Evolutionary conservation across 176 grass and related monocot genomes (phyloP).

Genomic region (Hyparrhenia diplandra): DNA sequence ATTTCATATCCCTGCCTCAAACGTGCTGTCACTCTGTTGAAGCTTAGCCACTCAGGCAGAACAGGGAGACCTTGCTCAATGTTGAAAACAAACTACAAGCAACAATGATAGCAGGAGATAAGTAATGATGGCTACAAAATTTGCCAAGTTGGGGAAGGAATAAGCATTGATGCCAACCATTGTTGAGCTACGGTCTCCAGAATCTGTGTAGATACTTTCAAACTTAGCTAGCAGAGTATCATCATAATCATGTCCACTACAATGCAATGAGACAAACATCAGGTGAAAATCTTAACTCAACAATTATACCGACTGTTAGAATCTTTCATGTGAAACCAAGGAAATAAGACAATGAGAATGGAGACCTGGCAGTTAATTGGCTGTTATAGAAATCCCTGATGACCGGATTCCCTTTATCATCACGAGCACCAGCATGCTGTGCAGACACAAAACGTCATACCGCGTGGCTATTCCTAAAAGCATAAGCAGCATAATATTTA

Average conservation of each 20-base stretch:
- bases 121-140: neutral
- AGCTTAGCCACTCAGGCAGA: conserved; percentile 80
- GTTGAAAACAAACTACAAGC: conserved; percentile 80
- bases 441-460: conserved; percentile 3
- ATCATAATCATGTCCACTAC: conserved; percentile 84
- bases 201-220: conserved; percentile 90
- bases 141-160: neutral
- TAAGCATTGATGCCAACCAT: conserved; percentile 50
- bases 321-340: conserved; percentile 13
- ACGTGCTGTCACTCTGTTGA: conserved; percentile 78
- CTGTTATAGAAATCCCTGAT: conserved; percentile 91
- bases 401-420: conserved; percentile 72
- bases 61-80: conserved; percentile 85
- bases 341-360: conserved; percentile 13
- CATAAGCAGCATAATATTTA: conserved; percentile 14
- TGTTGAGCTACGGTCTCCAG: conserved; percentile 75
- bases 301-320: conserved; percentile 1
- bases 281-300: conserved; percentile 2
- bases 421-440: conserved; percentile 82
- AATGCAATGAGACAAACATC: conserved; percentile 26
- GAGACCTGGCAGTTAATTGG: conserved; percentile 92
- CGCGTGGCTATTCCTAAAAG: neutral
- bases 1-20: conserved; percentile 67
- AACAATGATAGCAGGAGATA: conserved; percentile 21
- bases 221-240: conserved; percentile 79